Evolutionary conservation across 2,329 filamentous ascomycete species (phyloP), one percentile per base, ranked within the genome.

Genomic region (Diplodia sapinea): DNA sequence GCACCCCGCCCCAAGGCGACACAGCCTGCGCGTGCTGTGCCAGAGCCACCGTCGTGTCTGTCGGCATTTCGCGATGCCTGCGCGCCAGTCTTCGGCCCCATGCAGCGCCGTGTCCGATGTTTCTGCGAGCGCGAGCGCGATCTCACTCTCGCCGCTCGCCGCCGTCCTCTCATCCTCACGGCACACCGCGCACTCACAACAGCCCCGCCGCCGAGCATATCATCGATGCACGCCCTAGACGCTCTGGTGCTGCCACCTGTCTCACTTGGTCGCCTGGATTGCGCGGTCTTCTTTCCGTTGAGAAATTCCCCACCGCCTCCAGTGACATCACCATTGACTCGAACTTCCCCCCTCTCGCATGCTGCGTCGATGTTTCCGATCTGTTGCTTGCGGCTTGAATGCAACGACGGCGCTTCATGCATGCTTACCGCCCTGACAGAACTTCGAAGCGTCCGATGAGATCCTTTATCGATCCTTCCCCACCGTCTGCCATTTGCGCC

Each of bases 211-310:
- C 43, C 59, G 47, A 51, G 29, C 59, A 63, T 38, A 13, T 29
- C 43, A 23, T 49, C 59, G 59, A 51, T 26, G 17, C 7, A 8
- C 9, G 8, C 31, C 17, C 43, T 5, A 23, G 57, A 15, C 29
- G 57, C 36, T 12, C 43, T 49, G 20, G 26, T n/a, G 49, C 40
- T n/a, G 43, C 9, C 17, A 9, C 29, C 20, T 13, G 47, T 63
- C 43, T 36, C 8, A 17, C 47, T 11, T 8, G 29, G 11, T 12
- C 29, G 17, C 47, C n/a, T 12, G n/a, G 12, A 2, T 9, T 7
- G 8, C 12, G 31, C 47, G 31, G 59, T 51, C 59, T 63, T 63
- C 47, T 38, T 51, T 38, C 59, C 59, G 59, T 51, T 26, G n/a
- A 63, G 59, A 63, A 13, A 38, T 12, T 15, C 2, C 43, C 43